Base-by-base conservation (phyloP, 306 rosid species). In the Quercus robur region DNA sequence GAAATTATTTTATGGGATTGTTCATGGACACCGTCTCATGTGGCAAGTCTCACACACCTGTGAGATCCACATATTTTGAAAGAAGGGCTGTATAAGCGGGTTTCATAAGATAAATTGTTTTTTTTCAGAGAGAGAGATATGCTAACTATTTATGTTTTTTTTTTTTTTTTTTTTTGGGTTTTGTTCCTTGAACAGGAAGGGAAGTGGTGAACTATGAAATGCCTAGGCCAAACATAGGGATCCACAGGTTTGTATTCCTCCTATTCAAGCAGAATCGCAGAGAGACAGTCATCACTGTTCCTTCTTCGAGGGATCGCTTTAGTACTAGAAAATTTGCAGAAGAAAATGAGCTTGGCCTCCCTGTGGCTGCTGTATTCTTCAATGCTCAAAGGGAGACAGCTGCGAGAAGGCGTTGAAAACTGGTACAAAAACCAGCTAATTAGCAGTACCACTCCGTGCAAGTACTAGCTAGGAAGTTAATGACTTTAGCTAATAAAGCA, bases 301-400 rank as follows among this genome's bases (percentile, higher is more conserved):
- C 94, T 13, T 18, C 71, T 59, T 84, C 90, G 73, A 94, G 87
- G 75, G 99, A 93, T 35, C 56, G 82, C 20, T 94, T 94, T 59
- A 78, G 80, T 67, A 61, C 95, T 10, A 81, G 93, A 28, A 77
- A 70, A 30, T 94, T 93, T 76, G 91, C 97, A 0, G 71, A 77
- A 20, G 89, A 83, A 8, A 91, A 94, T 77, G 91, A 89, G 4
- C 91, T 94, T 0, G 95, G 86, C 0, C 81, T 83, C 74, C 99
- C 99, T 31, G 99, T 94, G 44, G 95, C 99, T 75, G 97, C 94
- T 49, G 89, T 94, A 35, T 94, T 83, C 85, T 94, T 94, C 91
- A 93, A 91, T 86, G 92, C 94, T 68, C 99, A 94, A 82, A 90
- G 99, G 71, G 95, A 91, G 82, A 93, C 97, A 0, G 97, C 97